Evolutionary conservation across 352 stramenopile species (phyloP).

Genomic region (Pythium graminicola): DNA sequence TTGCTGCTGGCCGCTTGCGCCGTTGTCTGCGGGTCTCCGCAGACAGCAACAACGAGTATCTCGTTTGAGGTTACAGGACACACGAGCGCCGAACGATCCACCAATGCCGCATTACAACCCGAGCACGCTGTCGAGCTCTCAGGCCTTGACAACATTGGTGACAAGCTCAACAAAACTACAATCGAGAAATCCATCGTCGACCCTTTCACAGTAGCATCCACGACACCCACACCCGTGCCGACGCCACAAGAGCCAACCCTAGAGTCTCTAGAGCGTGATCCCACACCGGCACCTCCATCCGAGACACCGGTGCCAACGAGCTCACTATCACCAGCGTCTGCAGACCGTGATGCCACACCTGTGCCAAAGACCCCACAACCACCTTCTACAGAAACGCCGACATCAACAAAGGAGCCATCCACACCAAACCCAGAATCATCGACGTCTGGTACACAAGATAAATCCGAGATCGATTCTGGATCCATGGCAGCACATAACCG

Average conservation of each 20-base stretch:
- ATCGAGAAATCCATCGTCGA: background rate
- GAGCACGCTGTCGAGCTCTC: background rate
- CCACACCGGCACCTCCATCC: too few relatives aligned
- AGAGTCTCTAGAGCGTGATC: background rate
- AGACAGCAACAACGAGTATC: background rate
- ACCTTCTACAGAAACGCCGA: too few relatives aligned
- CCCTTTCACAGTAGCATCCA: slow-evolving; percentile 1
- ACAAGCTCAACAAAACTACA: slow-evolving; percentile 1
- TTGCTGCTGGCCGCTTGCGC: slow-evolving; percentile 2
- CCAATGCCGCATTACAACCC: slow-evolving; percentile 8
- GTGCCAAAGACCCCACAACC: too few relatives aligned
- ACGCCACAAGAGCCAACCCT: background rate
- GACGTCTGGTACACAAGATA: too few relatives aligned
- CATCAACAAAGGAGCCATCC: background rate
- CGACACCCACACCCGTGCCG: background rate
- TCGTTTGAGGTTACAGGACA: slow-evolving; percentile 1
- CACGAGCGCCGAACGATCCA: background rate
- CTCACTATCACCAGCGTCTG: too few relatives aligned
- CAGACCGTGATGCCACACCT: too few relatives aligned
- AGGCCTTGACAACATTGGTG: background rate
- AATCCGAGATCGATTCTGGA: background rate
- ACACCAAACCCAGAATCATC: too few relatives aligned
- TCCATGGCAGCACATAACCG: background rate
- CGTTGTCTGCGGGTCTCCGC: background rate
- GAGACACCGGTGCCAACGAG: too few relatives aligned